Evolutionary conservation across 495 filamentous ascomycete species (phyloP), one percentile per base, ranked within the genome.

Genomic region (Hypoxylon lienhwacheense): DNA sequence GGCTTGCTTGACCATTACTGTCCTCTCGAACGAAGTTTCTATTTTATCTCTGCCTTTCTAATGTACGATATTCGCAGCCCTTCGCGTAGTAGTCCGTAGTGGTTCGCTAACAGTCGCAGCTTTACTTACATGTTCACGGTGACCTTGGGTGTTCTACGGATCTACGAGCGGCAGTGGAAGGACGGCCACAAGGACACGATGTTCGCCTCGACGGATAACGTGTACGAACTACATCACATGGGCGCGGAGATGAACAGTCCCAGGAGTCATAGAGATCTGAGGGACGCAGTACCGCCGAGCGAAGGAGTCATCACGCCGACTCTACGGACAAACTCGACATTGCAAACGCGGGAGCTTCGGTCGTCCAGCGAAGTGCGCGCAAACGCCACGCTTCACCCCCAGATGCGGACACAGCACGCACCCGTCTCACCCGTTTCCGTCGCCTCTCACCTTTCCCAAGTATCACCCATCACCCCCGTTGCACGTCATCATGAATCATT

Each of bases 91-190:
- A 19, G 10, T 2, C 15, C 20, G 10, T n/a, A n/a, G n/a, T n/a
- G n/a, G n/a, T 19, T 7, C 4, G 24, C 51, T 47, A 28, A 58
- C 47, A 50, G 12, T 6, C 28, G 0, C 28, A 73, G 70, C 12
- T 70, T 74, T 41, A 69, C 69, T 12, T 75, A 70, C 55, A 67
- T 72, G 26, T 25, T 65, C 35, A 71, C 69, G 49, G 58, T 66
- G 22, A 48, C 60, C 5, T 47, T 70, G 5, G 62, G 63, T 22
- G 39, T 60, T 6, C 37, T 75, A 5, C 62, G 66, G 10, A 58
- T 73, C 19, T 62, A 52, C 31, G 64, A 73, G 37, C 59, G 42
- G n/a, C 55, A 52, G 20, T 67, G 67, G 45, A 59, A 49, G 7
- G 55, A 59, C 8, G 51, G 58, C 20, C 57, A 43, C 21, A 50